A percentile compares a stretch with the other conserved stretches of the same genome.
phyloP scores from a whole-genome alignment of 495 filamentous ascomycete genomes.

The Pseudoneurospora amorphoporcata region DNA sequence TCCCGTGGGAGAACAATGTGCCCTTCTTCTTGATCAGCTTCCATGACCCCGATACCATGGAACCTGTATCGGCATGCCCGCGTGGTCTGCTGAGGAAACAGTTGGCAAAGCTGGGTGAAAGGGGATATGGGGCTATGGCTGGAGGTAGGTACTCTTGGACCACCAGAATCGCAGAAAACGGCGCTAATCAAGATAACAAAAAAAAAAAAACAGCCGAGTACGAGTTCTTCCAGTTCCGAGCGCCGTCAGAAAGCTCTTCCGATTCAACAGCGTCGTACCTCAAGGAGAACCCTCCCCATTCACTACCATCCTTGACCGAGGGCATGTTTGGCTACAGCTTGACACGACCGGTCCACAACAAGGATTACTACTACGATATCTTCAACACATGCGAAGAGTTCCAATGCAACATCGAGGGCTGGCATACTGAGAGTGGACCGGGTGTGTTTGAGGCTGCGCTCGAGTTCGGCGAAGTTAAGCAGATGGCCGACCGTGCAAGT shows the following conservation, averaged over 20 bases:
- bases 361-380: constrained; percentile 88
- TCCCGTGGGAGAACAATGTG: constrained; percentile 89
- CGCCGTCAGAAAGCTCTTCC: constrained; percentile 42
- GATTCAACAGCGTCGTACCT: constrained; percentile 65
- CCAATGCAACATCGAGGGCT: constrained; percentile 78
- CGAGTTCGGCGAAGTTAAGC: constrained; percentile 69
- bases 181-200: neutral
- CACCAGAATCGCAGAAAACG: too few species aligned
- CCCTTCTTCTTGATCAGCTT: constrained; percentile 93
- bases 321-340: constrained; percentile 98
- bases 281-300: constrained; percentile 56
- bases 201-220: constrained; percentile 60
- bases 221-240: constrained; percentile 91
- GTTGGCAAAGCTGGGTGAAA: constrained; percentile 52
- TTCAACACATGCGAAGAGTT: constrained; percentile 78
- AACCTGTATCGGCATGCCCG: constrained; percentile 72
- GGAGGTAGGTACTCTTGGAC: constrained; percentile 54
- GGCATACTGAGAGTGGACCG: constrained; percentile 95
- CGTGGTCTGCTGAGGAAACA: constrained; percentile 61
- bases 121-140: constrained; percentile 76
- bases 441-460: constrained; percentile 94
- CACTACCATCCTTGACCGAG: constrained; percentile 72
- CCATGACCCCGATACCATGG: constrained; percentile 57
- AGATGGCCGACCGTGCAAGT: constrained; percentile 84
- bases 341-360: constrained; percentile 84